Evolutionary conservation across 2,329 filamentous ascomycete species (phyloP), one percentile per base, ranked within the genome.

Genomic region (Coleophoma eucalyptorum): DNA sequence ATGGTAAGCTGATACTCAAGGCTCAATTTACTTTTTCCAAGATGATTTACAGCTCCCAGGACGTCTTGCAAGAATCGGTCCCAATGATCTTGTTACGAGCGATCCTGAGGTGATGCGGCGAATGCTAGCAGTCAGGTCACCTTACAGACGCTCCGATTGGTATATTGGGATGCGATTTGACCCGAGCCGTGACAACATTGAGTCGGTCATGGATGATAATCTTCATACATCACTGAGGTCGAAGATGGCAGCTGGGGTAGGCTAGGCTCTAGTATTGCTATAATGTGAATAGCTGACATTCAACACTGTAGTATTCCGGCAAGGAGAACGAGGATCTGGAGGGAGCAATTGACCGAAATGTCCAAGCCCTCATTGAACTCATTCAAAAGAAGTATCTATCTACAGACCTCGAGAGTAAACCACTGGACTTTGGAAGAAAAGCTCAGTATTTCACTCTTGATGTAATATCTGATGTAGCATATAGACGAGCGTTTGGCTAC

Each of bases 401-500:
- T 5, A 72, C 61, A 1, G 61, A 67, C 5, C 51, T 54, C 1
- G 49, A 66, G 2, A 67, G 64, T 26, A 59, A 61, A 0, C 69
- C 68, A 0, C 65, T 81, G 51, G 78, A 83, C 55, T 64, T 84
- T 45, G 74, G 73, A 16, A 63, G 68, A 37, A 78, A 79, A 55
- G 72, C 74, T 1, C 76, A 78, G 19, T 80, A 72, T 67, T 77
- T 81, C 50, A 74, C 78, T 1, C 65, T 82, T 0, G 80, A 83
- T 50, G 75, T 77, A 2, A 78, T 82, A 42, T 75, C 73, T 15
- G 72, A 79, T 40, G 64, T 81, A 21, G 76, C 76, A 0, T 74
- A 80, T 18, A 77, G 79, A 12, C 45, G 74, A 50, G 58, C 70
- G 0, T 79, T 81, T 55, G 77, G 78, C 8, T 76, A 74, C 54